Conservation (phyloP, 1,139 yeast species). For the Lodderomyces oxycetoniae region DNA sequence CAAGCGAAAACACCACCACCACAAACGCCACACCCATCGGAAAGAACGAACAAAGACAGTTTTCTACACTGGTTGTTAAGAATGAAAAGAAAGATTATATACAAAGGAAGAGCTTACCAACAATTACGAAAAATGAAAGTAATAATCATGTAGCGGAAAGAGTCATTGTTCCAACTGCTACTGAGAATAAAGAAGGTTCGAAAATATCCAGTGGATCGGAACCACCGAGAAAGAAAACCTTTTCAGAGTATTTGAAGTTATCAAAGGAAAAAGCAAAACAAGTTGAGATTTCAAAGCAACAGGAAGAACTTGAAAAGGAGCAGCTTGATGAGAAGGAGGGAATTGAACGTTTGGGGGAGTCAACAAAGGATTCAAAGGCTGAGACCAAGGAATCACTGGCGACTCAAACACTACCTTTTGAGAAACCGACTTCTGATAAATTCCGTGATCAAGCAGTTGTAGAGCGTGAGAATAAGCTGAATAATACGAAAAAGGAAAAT, state of each 20-base stretch:
- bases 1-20: too few species aligned
- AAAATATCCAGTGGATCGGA: background rate
- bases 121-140: too few species aligned
- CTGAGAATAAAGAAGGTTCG: background rate
- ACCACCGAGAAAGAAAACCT: conserved; percentile 11
- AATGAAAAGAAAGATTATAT: background rate
- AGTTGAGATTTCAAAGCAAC: conserved; percentile 1
- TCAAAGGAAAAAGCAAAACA: conserved; percentile 9
- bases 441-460: background rate
- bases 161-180: background rate
- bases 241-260: conserved; percentile 15
- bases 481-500: background rate
- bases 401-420: background rate
- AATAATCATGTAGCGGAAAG: too few species aligned
- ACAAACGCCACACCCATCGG: too few species aligned
- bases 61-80: background rate
- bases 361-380: background rate
- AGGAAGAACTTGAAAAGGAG: conserved; percentile 1
- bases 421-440: background rate
- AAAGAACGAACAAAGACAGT: too few species aligned
- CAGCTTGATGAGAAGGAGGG: conserved; percentile 2
- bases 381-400: background rate
- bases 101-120: too few species aligned
- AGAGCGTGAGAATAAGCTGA: background rate
- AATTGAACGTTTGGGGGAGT: background rate